Conservation (phyloP, 352 stramenopile genomes). For the Phytophthora palmivora region DNA sequence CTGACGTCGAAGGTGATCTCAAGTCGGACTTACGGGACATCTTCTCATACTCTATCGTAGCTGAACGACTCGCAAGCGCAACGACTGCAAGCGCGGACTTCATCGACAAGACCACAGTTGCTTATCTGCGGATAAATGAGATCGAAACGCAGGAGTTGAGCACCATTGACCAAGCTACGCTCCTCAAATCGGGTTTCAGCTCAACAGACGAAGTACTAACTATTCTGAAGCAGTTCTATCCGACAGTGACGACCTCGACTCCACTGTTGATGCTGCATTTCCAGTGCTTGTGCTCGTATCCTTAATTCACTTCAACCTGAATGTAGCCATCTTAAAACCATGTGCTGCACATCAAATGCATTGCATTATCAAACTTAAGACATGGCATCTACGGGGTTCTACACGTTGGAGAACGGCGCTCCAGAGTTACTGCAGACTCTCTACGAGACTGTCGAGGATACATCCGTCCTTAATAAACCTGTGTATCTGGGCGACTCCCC, state of each 20-base stretch:
- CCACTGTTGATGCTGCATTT: slow-evolving; percentile 63
- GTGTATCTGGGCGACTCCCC: slow-evolving; percentile 61
- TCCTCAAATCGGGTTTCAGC: slow-evolving; percentile 55
- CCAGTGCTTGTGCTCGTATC: slow-evolving; percentile 45
- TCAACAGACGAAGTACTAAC: slow-evolving; percentile 47
- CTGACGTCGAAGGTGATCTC: slow-evolving; percentile 48
- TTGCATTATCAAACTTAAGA: slow-evolving; percentile 7
- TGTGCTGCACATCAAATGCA: not conserved
- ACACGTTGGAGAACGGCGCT: slow-evolving; percentile 56
- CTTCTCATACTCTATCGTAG: slow-evolving; percentile 40
- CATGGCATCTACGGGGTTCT: slow-evolving; percentile 57
- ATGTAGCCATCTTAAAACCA: slow-evolving; percentile 12
- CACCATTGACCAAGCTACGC: slow-evolving; percentile 37
- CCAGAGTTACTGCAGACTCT: slow-evolving; percentile 56
- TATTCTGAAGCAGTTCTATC: slow-evolving; percentile 68
- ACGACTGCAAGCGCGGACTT: slow-evolving; percentile 28
- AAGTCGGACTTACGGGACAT: slow-evolving; percentile 66
- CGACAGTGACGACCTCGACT: slow-evolving; percentile 47
- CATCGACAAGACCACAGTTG: slow-evolving; percentile 41
- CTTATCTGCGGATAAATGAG: slow-evolving; percentile 52
- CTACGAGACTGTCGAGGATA: slow-evolving; percentile 28
- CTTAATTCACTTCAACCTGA: not conserved
- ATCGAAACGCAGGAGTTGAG: slow-evolving; percentile 39
- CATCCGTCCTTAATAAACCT: not conserved
- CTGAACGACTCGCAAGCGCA: no score